Percentiles rank a stretch among this genome's conserved stretches.
These are phyloP conservation scores for Penicillium sp. DNA, from an alignment of 2,329 filamentous ascomycete genomes.

Conservation along the genomic window DNA sequence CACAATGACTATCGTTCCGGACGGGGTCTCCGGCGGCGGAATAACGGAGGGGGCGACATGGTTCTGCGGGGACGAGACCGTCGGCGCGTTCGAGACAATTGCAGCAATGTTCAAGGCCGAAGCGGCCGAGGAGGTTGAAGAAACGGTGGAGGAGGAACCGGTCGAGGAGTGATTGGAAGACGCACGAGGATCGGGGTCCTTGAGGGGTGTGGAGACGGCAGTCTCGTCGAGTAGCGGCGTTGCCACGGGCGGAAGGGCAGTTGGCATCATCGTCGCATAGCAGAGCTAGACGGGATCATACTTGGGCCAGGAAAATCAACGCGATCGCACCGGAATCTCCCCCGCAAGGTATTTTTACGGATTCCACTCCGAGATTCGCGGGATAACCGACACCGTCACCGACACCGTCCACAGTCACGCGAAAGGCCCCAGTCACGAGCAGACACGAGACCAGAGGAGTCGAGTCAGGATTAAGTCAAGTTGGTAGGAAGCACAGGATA, in stretches of 20 bases:
- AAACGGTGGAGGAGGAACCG: constrained; percentile 6
- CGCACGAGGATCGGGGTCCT: constrained; percentile 14
- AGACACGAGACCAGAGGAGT: neutral
- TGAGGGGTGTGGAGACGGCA: constrained; percentile 25
- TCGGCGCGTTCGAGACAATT: constrained; percentile 7
- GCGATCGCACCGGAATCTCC: neutral
- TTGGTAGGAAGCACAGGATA: neutral
- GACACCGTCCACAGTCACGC: neutral
- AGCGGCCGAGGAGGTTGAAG: constrained; percentile 10
- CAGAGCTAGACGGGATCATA: constrained; percentile 30
- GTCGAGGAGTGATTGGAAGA: constrained; percentile 10
- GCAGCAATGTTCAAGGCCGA: constrained; percentile 15
- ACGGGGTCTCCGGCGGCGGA: neutral
- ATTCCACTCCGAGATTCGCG: neutral
- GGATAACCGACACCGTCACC: neutral
- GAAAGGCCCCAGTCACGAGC: neutral
- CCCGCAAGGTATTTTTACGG: neutral
- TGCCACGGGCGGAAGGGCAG: constrained; percentile 36
- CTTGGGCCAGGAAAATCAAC: constrained; percentile 14
- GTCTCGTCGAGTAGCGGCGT: constrained; percentile 33
- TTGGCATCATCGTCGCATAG: constrained; percentile 41
- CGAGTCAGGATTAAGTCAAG: neutral
- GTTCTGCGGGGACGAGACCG: neutral
- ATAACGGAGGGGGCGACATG: constrained; percentile 4
- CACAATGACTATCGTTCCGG: constrained; percentile 60